phyloP scores from a whole-genome alignment of 2,329 filamentous ascomycete genomes.

The Harringtonia lauricola region DNA sequence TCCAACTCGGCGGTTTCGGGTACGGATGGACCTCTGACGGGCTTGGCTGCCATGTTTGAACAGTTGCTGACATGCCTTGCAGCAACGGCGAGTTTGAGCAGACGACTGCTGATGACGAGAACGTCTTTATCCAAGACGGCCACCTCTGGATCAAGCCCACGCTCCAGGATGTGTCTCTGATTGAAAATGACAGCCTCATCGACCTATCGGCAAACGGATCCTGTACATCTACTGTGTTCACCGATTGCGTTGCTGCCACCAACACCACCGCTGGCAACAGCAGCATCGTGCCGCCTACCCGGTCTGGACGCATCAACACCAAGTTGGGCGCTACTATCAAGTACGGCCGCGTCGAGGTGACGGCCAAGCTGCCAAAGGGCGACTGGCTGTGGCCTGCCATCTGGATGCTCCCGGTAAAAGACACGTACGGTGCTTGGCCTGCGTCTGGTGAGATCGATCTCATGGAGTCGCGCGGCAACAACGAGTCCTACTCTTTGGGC shows the following conservation, averaged over 20 bases:
- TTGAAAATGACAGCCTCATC: constrained; percentile 56
- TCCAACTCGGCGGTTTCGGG: constrained; percentile 67
- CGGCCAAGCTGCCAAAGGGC: constrained; percentile 61
- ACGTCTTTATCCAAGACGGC: constrained; percentile 61
- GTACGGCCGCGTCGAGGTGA: constrained; percentile 73
- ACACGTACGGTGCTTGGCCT: constrained; percentile 69
- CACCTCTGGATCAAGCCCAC: constrained; percentile 67
- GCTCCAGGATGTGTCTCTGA: constrained; percentile 55
- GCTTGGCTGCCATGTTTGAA: background rate
- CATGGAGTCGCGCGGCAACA: constrained; percentile 70
- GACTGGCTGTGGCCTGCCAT: constrained; percentile 93
- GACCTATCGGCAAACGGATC: constrained; percentile 54
- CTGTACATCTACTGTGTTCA: constrained; percentile 52
- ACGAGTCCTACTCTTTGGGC: constrained; percentile 62
- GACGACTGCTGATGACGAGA: constrained; percentile 62
- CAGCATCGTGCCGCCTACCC: constrained; percentile 65
- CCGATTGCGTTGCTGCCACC: constrained; percentile 57
- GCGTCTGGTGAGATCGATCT: constrained; percentile 77
- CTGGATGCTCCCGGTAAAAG: constrained; percentile 70
- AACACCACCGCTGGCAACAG: constrained; percentile 61
- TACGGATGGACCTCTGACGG: constrained; percentile 28
- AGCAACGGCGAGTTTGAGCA: constrained; percentile 75
- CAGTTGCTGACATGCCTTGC: background rate
- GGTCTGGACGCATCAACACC: constrained; percentile 69
- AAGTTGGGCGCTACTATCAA: constrained; percentile 60